These are phyloP conservation scores for Angophora floribunda DNA, from an alignment of 345 rosid species.

Conservation along the genomic window DNA sequence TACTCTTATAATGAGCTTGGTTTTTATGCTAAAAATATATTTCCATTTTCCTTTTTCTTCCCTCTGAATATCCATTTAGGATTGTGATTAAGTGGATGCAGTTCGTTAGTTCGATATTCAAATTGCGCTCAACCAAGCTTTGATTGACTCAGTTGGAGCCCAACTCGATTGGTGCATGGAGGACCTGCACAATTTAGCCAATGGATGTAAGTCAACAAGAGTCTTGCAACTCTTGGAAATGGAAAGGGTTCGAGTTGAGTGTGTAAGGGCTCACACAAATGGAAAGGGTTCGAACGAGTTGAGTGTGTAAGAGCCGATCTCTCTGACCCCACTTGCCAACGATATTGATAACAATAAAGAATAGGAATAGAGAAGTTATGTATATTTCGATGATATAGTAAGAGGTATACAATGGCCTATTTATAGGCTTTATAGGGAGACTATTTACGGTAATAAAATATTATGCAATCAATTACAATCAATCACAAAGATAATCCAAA, in stretches of 20 bases:
- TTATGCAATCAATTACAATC: too few species aligned
- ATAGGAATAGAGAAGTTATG: too few species aligned
- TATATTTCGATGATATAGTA: too few species aligned
- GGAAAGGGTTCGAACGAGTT: not conserved
- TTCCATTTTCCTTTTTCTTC: too few species aligned
- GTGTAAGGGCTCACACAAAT: too few species aligned
- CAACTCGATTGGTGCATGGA: not conserved
- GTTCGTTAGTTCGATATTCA: not conserved
- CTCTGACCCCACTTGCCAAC: too few species aligned
- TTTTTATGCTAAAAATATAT: not conserved
- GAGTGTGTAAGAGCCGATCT: too few species aligned
- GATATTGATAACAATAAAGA: too few species aligned
- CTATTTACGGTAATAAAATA: too few species aligned
- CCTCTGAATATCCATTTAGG: not conserved
- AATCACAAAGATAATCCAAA: too few species aligned
- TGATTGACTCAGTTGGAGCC: not conserved
- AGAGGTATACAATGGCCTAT: too few species aligned
- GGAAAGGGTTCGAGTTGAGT: rapidly evolving
- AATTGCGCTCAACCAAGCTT: not conserved
- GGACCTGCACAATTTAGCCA: not conserved
- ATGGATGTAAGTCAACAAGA: rapidly evolving
- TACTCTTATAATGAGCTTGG: not conserved
- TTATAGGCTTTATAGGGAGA: too few species aligned
- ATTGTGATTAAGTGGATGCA: not conserved
- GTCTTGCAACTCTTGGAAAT: rapidly evolving